phyloP scores from a whole-genome alignment of 2,329 filamentous ascomycete species.

The Pseudovirgaria hyperparasitica region DNA sequence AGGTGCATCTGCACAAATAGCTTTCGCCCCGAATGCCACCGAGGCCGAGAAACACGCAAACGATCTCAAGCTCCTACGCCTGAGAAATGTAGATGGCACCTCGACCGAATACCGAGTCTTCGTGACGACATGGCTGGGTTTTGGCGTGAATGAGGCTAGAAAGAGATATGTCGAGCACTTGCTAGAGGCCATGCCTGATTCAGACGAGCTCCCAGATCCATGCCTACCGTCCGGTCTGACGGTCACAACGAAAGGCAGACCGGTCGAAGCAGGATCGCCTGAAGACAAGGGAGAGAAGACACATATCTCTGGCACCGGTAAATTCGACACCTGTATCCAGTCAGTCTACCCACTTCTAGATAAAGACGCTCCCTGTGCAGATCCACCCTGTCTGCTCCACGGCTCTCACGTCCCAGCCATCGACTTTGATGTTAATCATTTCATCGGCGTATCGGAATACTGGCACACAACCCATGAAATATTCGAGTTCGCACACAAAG shows the following conservation, averaged over 20 bases:
- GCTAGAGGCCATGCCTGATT: conserved; percentile 49
- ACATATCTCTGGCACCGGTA: conserved; percentile 67
- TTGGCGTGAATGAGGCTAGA: conserved; percentile 89
- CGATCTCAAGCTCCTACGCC: conserved; percentile 72
- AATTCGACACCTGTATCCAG: conserved; percentile 72
- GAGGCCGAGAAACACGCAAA: conserved; percentile 82
- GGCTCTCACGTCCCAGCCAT: conserved; percentile 89
- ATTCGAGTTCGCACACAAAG: conserved; percentile 64
- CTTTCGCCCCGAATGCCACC: conserved; percentile 87
- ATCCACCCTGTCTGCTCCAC: conserved; percentile 78
- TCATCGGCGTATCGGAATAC: conserved; percentile 94
- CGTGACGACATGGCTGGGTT: conserved; percentile 92
- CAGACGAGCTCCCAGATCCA: conserved; percentile 70
- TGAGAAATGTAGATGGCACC: conserved; percentile 71
- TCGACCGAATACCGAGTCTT: conserved; percentile 78
- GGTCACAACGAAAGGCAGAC: conserved; percentile 58
- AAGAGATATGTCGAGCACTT: conserved; percentile 70
- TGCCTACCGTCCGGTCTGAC: conserved; percentile 72
- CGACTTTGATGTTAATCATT: conserved; percentile 95
- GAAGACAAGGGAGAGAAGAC: conserved; percentile 28
- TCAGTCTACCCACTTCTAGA: conserved; percentile 76
- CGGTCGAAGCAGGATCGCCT: conserved; percentile 34
- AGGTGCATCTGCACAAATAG: conserved; percentile 92
- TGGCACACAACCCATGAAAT: conserved; percentile 98
- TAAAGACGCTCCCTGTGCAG: conserved; percentile 73